A percentile compares a stretch with the other conserved stretches of the same genome.
Evolutionary conservation across 1,139 yeast species (phyloP).

Genomic region (Blastobotrys raffinosifermentans): DNA sequence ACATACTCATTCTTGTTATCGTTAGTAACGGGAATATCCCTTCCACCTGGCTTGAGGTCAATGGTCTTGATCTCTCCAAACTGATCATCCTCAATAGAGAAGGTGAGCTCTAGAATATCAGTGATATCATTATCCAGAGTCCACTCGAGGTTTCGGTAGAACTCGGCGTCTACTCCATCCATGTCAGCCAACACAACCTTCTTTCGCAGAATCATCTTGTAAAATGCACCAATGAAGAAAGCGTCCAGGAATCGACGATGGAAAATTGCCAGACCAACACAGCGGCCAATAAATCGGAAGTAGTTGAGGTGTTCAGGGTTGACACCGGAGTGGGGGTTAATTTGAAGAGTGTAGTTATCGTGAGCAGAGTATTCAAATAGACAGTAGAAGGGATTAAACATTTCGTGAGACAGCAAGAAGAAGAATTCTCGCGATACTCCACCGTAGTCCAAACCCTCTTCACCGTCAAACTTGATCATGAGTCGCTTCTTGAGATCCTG

Average conservation of each 20-base stretch:
- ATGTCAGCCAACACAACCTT: constrained; percentile 93
- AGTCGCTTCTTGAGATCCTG: constrained; percentile 94
- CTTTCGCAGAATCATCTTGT: constrained; percentile 94
- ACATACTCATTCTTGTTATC: constrained; percentile 94
- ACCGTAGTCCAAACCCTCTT: constrained; percentile 98
- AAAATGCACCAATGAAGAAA: constrained; percentile 95
- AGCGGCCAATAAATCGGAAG: constrained; percentile 97
- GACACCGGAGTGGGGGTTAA: constrained; percentile 96
- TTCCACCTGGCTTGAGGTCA: constrained; percentile 85
- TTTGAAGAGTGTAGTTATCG: constrained; percentile 94
- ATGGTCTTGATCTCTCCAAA: constrained; percentile 90
- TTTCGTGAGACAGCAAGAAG: constrained; percentile 92
- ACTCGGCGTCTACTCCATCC: constrained; percentile 99
- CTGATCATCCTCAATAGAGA: constrained; percentile 92
- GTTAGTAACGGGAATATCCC: constrained; percentile 84
- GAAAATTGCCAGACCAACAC: constrained; percentile 96
- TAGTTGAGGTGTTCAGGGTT: constrained; percentile 97
- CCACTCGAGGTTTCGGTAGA: constrained; percentile 92
- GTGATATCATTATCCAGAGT: constrained; percentile 91
- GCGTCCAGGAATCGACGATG: constrained; percentile 97
- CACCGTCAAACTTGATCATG: constrained; percentile 98
- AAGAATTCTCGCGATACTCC: constrained; percentile 98
- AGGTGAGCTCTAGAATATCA: constrained; percentile 77
- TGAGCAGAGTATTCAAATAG: constrained; percentile 95
- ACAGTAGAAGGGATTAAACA: constrained; percentile 98